Percentiles rank a stretch among this genome's conserved stretches.
These are phyloP conservation scores for Tylopilus subfusipes DNA, from an alignment of 768 basidiomycete genomes.

Conservation along the genomic window DNA sequence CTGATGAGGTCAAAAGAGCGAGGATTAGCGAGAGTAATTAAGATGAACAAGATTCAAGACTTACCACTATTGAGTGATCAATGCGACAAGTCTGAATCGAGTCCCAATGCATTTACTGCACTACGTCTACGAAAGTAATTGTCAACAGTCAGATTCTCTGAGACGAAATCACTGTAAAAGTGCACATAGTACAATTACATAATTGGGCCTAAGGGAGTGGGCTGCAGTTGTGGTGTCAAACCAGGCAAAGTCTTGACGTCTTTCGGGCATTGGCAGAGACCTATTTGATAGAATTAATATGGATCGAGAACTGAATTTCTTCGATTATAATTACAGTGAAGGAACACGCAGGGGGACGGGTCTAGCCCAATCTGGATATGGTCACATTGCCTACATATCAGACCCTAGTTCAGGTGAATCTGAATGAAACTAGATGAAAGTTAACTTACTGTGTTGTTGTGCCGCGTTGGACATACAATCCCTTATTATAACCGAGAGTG, in stretches of 20 bases:
- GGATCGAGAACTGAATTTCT: conserved; percentile 53
- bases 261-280: conserved; percentile 43
- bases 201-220: too few species aligned
- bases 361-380: conserved; percentile 43
- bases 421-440: conserved; percentile 41
- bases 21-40: too few species aligned
- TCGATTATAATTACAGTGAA: conserved; percentile 34
- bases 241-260: conserved; percentile 28
- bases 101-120: too few species aligned
- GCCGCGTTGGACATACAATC: conserved; percentile 42
- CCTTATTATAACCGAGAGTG: conserved; percentile 17
- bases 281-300: conserved; percentile 42
- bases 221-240: conserved; percentile 19
- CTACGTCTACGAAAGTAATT: too few species aligned
- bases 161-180: too few species aligned
- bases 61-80: too few species aligned
- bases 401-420: background rate
- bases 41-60: too few species aligned
- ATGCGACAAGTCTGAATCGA: too few species aligned
- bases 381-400: too few species aligned
- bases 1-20: too few species aligned
- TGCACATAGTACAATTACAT: too few species aligned
- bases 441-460: conserved; percentile 36
- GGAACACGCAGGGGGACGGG: conserved; percentile 48
- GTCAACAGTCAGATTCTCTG: too few species aligned